Evolutionary conservation across 73 alveolate species (phyloP), one percentile per base, ranked within the genome.

Genomic region (Paramecium sonneborni): DNA sequence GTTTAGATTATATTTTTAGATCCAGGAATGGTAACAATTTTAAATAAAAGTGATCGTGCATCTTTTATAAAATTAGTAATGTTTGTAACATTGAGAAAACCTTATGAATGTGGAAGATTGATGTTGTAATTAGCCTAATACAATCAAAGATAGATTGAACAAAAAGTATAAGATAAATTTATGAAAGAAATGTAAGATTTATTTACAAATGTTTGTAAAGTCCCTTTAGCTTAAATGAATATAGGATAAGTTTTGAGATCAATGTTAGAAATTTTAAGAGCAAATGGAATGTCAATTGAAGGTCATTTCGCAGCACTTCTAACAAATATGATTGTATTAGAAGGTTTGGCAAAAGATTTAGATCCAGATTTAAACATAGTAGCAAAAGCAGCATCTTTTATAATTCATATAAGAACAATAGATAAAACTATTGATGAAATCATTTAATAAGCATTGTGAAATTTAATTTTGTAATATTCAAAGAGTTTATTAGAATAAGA

Each of bases 221-320:
- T 79, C 1, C 90, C 90, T 41, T 79, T 79, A 34, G 90, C 90
- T 41, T 46, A 79, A 79, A 79, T 79, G 90, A 79, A 79, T 79
- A 79, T 79, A 23, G 90, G 90, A 44, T 39, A 79, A 24, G 90
- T 79, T 0, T 24, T 79, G 44, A 79, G 90, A 79, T 79, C 76
- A 0, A 79, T 79, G 90, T 79, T 79, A 10, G 90, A 79, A 24
- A 79, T 79, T 1, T 34, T 79, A 11, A 79, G 74, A 43, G 76
- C 44, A 38, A 79, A 79, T 44, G 90, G 90, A 9, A 43, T 79
- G 74, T 79, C 90, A 12, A 79, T 79, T 79, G 90, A 79, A 44
- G 90, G 90, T 9, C 72, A 79, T 79, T 79, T 79, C 41, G 90
- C 90, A 20, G 90, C 90, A 12, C 43, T 79, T 1, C 28, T 79